Percentiles rank a stretch among this genome's conserved stretches.
These are phyloP conservation scores for Pezicula carpinea DNA, from an alignment of 2,329 filamentous ascomycete genomes.

Conservation along the genomic window DNA sequence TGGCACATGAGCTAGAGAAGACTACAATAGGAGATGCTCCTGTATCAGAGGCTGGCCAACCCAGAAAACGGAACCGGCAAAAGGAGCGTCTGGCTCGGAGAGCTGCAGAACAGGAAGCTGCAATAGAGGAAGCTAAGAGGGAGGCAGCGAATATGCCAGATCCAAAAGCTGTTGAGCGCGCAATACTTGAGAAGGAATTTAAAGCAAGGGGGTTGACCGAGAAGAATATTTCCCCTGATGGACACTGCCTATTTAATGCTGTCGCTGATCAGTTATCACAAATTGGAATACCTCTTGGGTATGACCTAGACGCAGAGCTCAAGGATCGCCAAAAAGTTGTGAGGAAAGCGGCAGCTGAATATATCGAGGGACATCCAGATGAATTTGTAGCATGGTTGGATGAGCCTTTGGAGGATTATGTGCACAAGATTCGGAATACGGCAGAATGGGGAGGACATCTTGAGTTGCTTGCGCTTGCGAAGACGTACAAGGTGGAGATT, in stretches of 20 bases:
- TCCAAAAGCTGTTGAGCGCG: constrained; percentile 64
- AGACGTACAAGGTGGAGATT: constrained; percentile 74
- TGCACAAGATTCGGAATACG: constrained; percentile 73
- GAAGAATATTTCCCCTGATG: constrained; percentile 80
- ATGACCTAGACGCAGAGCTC: constrained; percentile 19
- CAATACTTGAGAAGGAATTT: constrained; percentile 66
- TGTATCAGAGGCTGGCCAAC: constrained; percentile 19
- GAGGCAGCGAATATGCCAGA: constrained; percentile 75
- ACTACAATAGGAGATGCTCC: constrained; percentile 16
- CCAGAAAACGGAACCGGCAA: constrained; percentile 77
- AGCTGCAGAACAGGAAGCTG: constrained; percentile 76
- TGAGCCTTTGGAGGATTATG: constrained; percentile 69
- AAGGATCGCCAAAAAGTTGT: constrained; percentile 58
- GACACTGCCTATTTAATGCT: constrained; percentile 91
- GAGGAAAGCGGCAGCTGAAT: constrained; percentile 67
- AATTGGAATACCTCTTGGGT: constrained; percentile 40
- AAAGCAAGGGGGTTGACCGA: constrained; percentile 60
- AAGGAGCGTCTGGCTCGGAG: constrained; percentile 88
- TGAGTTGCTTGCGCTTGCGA: constrained; percentile 80
- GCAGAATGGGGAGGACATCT: constrained; percentile 96
- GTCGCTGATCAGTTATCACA: constrained; percentile 76
- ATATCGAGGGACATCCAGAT: constrained; percentile 68
- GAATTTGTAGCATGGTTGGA: constrained; percentile 87
- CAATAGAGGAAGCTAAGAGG: constrained; percentile 60
- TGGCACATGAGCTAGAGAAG: constrained; percentile 16